Percentiles rank a stretch among this genome's conserved stretches.
phyloP scores from a whole-genome alignment of 257 asterid species.

The Gardenia jasminoides region DNA sequence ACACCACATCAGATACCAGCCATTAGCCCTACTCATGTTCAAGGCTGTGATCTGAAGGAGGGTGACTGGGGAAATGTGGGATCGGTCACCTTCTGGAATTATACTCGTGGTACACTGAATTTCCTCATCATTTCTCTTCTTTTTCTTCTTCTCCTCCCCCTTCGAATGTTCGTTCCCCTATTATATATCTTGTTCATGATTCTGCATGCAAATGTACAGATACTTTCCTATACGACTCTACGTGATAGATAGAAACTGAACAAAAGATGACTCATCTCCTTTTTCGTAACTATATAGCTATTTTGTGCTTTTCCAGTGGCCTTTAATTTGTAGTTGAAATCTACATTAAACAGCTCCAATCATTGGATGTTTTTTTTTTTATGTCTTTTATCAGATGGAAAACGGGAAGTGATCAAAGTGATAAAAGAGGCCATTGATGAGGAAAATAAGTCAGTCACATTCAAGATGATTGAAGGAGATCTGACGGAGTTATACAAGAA shows the following conservation, averaged over 20 bases:
- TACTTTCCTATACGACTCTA: too few species aligned
- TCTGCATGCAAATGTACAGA: not conserved
- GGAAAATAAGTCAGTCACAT: constrained; percentile 18
- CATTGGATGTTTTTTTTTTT: too few species aligned
- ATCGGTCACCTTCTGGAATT: not conserved
- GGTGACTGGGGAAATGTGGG: constrained; percentile 6
- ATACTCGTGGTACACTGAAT: constrained; percentile 10
- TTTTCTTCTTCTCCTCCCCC: too few species aligned
- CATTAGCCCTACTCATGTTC: constrained; percentile 5
- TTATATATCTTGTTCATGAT: too few species aligned
- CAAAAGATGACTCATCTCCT: too few species aligned
- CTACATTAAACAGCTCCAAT: too few species aligned
- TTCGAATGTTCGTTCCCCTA: too few species aligned
- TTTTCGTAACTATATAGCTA: too few species aligned
- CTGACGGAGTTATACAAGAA: constrained; percentile 18
- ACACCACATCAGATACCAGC: constrained; percentile 5
- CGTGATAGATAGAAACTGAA: too few species aligned
- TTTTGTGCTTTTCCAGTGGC: too few species aligned
- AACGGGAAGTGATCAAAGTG: constrained; percentile 15
- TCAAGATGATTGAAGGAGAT: constrained; percentile 24
- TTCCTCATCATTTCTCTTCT: too few species aligned
- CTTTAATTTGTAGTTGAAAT: too few species aligned
- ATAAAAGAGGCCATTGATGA: constrained; percentile 23
- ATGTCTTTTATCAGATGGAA: constrained; percentile 20
- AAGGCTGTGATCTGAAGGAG: not conserved